Evolutionary conservation across 2,329 filamentous ascomycete species (phyloP).

Genomic region (Aureobasidium namibiae): DNA sequence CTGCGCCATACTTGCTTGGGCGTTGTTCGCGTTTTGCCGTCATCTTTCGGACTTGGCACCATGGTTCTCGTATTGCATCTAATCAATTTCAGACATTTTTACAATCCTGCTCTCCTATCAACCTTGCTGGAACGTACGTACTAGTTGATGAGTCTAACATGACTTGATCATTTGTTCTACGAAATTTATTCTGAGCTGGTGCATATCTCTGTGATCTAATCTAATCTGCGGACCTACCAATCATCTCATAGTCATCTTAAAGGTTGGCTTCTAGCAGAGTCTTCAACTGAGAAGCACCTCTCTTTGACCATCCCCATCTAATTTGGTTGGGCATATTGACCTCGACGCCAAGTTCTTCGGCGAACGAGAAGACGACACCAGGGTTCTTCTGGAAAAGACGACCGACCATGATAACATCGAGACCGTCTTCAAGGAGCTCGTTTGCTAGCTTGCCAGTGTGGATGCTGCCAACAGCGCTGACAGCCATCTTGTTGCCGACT

Average conservation of each 20-base stretch:
- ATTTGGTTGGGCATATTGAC: conserved; percentile 68
- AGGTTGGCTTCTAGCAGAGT: conserved; percentile 2
- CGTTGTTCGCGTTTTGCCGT: background rate
- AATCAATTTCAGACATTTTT: background rate
- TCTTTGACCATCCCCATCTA: conserved; percentile 15
- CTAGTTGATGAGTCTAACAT: background rate
- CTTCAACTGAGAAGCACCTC: conserved; percentile 6
- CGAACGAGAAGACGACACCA: conserved; percentile 58
- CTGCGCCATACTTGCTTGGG: background rate
- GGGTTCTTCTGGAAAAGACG: conserved; percentile 77
- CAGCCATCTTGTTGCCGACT: conserved; percentile 61
- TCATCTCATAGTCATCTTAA: background rate
- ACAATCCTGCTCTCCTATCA: background rate
- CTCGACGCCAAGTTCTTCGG: conserved; percentile 61
- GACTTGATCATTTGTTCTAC: background rate
- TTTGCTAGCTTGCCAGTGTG: conserved; percentile 61
- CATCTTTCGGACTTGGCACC: background rate
- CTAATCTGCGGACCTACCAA: background rate
- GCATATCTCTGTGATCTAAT: background rate
- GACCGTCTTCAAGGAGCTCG: conserved; percentile 42
- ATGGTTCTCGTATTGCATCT: background rate
- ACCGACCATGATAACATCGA: conserved; percentile 67
- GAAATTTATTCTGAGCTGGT: background rate
- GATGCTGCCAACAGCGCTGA: conserved; percentile 70
- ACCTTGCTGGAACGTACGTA: background rate